Percentiles rank a stretch among this genome's conserved stretches.
Evolutionary conservation across 1,139 yeast genomes (phyloP).

Genomic region (Zygoascus meyerae): DNA sequence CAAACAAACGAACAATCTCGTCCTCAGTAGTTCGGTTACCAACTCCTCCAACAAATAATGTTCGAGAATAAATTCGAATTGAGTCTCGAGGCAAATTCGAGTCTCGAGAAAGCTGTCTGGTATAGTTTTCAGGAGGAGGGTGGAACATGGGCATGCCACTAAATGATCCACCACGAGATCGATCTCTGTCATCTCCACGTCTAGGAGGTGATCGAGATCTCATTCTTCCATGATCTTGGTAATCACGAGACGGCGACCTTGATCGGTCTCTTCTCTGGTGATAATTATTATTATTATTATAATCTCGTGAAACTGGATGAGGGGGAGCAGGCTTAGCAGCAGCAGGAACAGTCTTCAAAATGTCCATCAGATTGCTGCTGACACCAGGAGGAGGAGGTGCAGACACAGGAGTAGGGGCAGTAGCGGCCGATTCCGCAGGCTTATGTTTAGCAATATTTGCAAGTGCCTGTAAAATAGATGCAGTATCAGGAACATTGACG

Average conservation of each 20-base stretch:
- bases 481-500: slow-evolving; percentile 30
- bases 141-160: slow-evolving; percentile 48
- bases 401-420: slow-evolving; percentile 18
- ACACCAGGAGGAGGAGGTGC: slow-evolving; percentile 19
- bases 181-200: slow-evolving; percentile 19
- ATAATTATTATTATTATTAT: slow-evolving; percentile 11
- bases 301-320: slow-evolving; percentile 18
- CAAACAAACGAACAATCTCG: slow-evolving; percentile 53
- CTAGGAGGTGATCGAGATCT: slow-evolving; percentile 52
- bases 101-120: slow-evolving; percentile 61
- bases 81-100: slow-evolving; percentile 69
- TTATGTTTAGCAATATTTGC: slow-evolving; percentile 36
- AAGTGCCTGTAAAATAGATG: slow-evolving; percentile 36
- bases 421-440: slow-evolving; percentile 18
- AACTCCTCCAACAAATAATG: slow-evolving; percentile 90
- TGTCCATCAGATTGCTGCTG: slow-evolving; percentile 10
- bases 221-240: slow-evolving; percentile 22
- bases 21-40: slow-evolving; percentile 75
- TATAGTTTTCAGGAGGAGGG: slow-evolving; percentile 33
- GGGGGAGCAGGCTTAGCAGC: slow-evolving; percentile 17
- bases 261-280: slow-evolving; percentile 14
- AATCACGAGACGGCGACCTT: slow-evolving; percentile 13
- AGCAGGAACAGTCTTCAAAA: slow-evolving; percentile 10
- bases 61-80: slow-evolving; percentile 79
- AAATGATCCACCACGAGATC: slow-evolving; percentile 32